Evolutionary conservation across 371 early-diverging fungal species (phyloP), one percentile per base, ranked within the genome.

Genomic region (Phascolomyces articulosus): DNA sequence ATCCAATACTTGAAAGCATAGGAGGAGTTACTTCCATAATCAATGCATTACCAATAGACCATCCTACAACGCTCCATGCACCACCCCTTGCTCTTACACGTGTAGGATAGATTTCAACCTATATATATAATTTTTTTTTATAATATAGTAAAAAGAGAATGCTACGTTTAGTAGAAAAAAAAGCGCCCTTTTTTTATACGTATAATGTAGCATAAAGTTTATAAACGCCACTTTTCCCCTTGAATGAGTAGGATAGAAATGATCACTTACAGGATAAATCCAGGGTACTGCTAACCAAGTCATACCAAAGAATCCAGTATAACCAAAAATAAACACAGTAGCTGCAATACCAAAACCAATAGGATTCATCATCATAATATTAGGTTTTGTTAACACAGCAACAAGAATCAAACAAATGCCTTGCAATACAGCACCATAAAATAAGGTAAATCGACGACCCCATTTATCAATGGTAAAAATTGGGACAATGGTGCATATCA

Each of bases 201-300:
- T n/a, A n/a, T n/a, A n/a, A n/a, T n/a, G n/a, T n/a, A n/a, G n/a
- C n/a, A n/a, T n/a, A n/a, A n/a, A n/a, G n/a, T n/a, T n/a, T n/a
- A n/a, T n/a, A n/a, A n/a, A n/a, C n/a, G n/a, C n/a, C n/a, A n/a
- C n/a, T n/a, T n/a, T n/a, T n/a, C n/a, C n/a, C n/a, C n/a, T n/a
- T n/a, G n/a, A n/a, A n/a, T n/a, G n/a, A n/a, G n/a, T n/a, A n/a
- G 40, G 3, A 2, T 2, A 0, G 11, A 55, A 4, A 40, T 29
- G 11, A 31, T 23, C 4, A 28, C 63, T 66, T 59, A 70, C 74
- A n/a, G 78, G 80, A 55, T 80, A 80, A 7, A 79, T 58, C 77
- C 79, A 78, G 8, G 77, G 75, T n/a, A 80, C 75, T 15, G 71
- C 63, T 10, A 74, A 57, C 80, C 80, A 80, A 3, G 80, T 74